Conservation (phyloP, 192 early-diverging fungal genomes). For the Glomus cerebriforme region DNA sequence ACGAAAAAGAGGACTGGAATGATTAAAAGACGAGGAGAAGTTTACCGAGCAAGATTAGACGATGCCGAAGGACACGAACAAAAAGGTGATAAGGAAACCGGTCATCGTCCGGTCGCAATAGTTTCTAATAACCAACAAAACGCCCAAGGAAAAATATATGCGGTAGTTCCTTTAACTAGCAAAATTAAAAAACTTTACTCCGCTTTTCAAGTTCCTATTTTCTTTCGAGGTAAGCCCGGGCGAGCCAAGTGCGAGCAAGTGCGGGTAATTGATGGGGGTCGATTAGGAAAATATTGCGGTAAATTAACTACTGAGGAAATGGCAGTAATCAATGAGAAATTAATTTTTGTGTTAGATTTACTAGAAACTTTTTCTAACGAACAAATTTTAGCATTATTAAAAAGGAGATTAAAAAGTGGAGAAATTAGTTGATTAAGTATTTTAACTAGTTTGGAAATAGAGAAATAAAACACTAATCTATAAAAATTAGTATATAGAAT, state of each 20-base stretch:
- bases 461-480: too few species aligned
- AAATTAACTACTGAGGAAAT: neutral
- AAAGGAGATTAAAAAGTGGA: too few species aligned
- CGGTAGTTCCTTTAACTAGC: slow-evolving; percentile 1
- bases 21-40: slow-evolving; percentile 7
- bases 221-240: neutral
- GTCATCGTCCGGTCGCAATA: neutral
- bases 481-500: too few species aligned
- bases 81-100: slow-evolving; percentile 4
- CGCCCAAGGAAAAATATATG: neutral
- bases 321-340: neutral
- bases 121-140: slow-evolving; percentile 18
- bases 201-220: slow-evolving; percentile 1
- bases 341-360: slow-evolving; percentile 6
- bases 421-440: too few species aligned
- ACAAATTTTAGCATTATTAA: too few species aligned
- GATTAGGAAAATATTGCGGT: neutral
- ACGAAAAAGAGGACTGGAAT: neutral
- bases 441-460: too few species aligned
- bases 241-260: slow-evolving; percentile 12
- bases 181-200: neutral
- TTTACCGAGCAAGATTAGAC: neutral
- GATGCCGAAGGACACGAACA: neutral
- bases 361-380: neutral
- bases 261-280: neutral